These are phyloP conservation scores for Gonium pectorale DNA, from an alignment of 139 green algal species.

Conservation along the genomic window DNA sequence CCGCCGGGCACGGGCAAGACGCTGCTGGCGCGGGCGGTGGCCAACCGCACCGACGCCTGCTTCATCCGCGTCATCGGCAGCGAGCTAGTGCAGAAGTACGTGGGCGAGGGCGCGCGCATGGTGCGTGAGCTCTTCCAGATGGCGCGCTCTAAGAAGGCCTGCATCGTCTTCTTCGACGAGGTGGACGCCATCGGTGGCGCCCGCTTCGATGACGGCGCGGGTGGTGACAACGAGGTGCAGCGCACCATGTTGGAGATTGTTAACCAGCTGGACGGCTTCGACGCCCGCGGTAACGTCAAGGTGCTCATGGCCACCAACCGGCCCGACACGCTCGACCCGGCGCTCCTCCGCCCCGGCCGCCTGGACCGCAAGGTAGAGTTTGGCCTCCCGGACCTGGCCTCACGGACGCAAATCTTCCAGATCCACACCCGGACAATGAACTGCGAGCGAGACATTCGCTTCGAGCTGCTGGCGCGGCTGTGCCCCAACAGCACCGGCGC, in stretches of 20 bases:
- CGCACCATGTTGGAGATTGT: slow-evolving; percentile 99
- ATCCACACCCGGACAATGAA: slow-evolving; percentile 99
- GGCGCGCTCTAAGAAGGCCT: slow-evolving; percentile 98
- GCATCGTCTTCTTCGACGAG: slow-evolving; percentile 99
- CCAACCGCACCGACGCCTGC: slow-evolving; percentile 98
- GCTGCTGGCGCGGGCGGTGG: slow-evolving; percentile 95
- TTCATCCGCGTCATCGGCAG: slow-evolving; percentile 99
- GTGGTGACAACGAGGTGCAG: slow-evolving; percentile 99
- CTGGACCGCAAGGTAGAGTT: slow-evolving; percentile 99
- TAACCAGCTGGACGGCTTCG: slow-evolving; percentile 99
- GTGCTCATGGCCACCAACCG: slow-evolving; percentile 97
- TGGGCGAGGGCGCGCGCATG: slow-evolving; percentile 98
- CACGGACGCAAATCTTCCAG: slow-evolving; percentile 96
- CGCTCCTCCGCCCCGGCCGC: slow-evolving; percentile 93
- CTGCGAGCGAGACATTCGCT: slow-evolving; percentile 96
- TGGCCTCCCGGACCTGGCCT: slow-evolving; percentile 95
- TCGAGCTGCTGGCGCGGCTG: slow-evolving; percentile 94
- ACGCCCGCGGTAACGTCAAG: slow-evolving; percentile 99
- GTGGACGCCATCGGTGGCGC: slow-evolving; percentile 98
- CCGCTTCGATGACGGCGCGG: slow-evolving; percentile 94
- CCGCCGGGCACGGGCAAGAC: slow-evolving; percentile 93
- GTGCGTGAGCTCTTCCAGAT: slow-evolving; percentile 97
- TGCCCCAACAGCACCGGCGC: slow-evolving; percentile 97
- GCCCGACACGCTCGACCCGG: slow-evolving; percentile 98
- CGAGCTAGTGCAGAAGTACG: slow-evolving; percentile 99